Base-by-base conservation (phyloP, 1,284 basidiomycete genomes). In the Puccinia sorghi region DNA sequence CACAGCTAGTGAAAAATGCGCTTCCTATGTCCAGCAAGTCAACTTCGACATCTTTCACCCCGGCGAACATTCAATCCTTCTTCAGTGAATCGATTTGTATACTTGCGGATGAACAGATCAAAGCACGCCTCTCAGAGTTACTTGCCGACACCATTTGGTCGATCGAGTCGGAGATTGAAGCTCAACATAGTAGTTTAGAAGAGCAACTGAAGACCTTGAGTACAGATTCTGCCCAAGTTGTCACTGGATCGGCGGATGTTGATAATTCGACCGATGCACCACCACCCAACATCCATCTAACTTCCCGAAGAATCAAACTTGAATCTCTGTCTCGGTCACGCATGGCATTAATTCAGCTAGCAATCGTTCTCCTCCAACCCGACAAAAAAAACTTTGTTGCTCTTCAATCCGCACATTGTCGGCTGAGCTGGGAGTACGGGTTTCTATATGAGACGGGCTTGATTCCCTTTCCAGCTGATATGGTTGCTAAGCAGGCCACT, bases 401-500 rank as follows among this genome's bases (percentile, higher is more conserved):
- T 50, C 50, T 76, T 39, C 48, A 76, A 11, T 25, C 52, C 13
- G 37, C 57, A 22, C 73, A 76, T 67, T 76, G 73, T 57, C 64
- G 54, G 37, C 54, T 76, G 12, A 76, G 73, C 64, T 76, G 73
- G 73, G 73, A 76, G 52, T 76, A 76, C 64, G 73, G 46, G 37
- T 67, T 76, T 67, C 46, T 76, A 25, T 76, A 66, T 32, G 73
- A 76, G 39, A 52, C 52, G 32, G 63, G 73, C 15, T 56, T 76
- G 50, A 76, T 76, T 32, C 73, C 73, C 39, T 76, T 76, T 22
- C 46, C 63, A 12, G 73, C 73, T 67, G 73, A 76, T 39, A 39
- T 76, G 27, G 52, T 76, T 56, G 63, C 57, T 46, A 76, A 76
- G 46, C 73, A 76, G 48, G 73, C 63, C 50, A 76, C 73, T 69